phyloP scores from a whole-genome alignment of 2,329 filamentous ascomycete genomes.

The Lachnellula suecica region DNA sequence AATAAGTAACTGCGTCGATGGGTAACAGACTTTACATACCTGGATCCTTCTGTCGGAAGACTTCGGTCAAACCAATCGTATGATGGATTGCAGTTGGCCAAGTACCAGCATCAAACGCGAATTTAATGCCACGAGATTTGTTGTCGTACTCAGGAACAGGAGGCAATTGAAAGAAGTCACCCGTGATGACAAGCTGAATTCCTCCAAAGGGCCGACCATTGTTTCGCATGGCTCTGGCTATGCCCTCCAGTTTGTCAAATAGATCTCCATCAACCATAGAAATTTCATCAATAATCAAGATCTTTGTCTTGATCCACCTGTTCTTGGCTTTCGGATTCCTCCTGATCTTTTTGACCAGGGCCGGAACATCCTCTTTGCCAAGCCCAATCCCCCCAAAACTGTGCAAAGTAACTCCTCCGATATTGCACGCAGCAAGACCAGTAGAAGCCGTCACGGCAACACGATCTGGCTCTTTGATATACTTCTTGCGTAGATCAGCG shows the following conservation, averaged over 20 bases:
- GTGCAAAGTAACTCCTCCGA: slow-evolving; percentile 92
- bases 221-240: slow-evolving; percentile 82
- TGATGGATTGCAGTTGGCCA: slow-evolving; percentile 94
- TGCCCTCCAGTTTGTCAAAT: slow-evolving; percentile 91
- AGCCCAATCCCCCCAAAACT: slow-evolving; percentile 95
- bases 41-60: slow-evolving; percentile 91
- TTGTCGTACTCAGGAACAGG: slow-evolving; percentile 76
- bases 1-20: slow-evolving; percentile 26
- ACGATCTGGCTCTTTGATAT: slow-evolving; percentile 72
- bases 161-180: slow-evolving; percentile 96
- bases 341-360: slow-evolving; percentile 87
- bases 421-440: slow-evolving; percentile 92
- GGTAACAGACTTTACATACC: slow-evolving; percentile 38
- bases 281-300: slow-evolving; percentile 89
- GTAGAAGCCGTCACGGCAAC: slow-evolving; percentile 95
- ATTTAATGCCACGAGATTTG: slow-evolving; percentile 68
- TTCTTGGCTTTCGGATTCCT: slow-evolving; percentile 84
- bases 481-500: slow-evolving; percentile 73
- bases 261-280: slow-evolving; percentile 98
- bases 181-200: slow-evolving; percentile 92
- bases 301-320: slow-evolving; percentile 85
- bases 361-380: slow-evolving; percentile 81
- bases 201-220: slow-evolving; percentile 93
- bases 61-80: slow-evolving; percentile 90
- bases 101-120: slow-evolving; percentile 88